Percentiles rank a stretch among this genome's conserved stretches.
Evolutionary conservation across 179 eudicot genomes (phyloP).

Genomic region (Camellia oleifera): DNA sequence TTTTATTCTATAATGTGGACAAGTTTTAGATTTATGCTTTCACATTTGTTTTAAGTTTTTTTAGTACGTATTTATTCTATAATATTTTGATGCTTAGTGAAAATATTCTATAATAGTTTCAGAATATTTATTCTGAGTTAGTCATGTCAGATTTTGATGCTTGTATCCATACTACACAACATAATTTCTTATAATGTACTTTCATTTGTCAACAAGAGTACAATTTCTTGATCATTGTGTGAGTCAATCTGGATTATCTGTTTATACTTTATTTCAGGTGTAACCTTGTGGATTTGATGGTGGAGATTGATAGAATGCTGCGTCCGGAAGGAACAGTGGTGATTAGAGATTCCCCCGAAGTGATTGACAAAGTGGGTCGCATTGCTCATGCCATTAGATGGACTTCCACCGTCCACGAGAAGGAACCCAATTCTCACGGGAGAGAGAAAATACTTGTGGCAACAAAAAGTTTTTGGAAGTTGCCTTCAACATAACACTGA

Average conservation of each 20-base stretch:
- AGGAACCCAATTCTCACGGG: slow-evolving; percentile 69
- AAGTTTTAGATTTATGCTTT: background rate
- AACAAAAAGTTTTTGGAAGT: slow-evolving; percentile 58
- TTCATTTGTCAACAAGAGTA: background rate
- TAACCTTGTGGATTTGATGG: slow-evolving; percentile 73
- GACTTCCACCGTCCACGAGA: slow-evolving; percentile 57
- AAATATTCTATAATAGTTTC: no score
- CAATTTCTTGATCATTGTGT: background rate
- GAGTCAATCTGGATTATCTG: background rate
- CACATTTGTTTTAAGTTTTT: no score
- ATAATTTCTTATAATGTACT: background rate
- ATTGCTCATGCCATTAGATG: slow-evolving; percentile 70
- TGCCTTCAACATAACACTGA: slow-evolving; percentile 35
- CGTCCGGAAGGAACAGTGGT: slow-evolving; percentile 88
- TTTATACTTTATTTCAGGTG: slow-evolving; percentile 45
- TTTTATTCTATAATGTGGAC: background rate
- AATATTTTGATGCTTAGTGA: no score
- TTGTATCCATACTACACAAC: background rate
- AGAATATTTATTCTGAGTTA: background rate
- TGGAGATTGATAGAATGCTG: slow-evolving; percentile 86
- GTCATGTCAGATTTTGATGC: background rate
- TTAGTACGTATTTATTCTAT: no score
- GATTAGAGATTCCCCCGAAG: slow-evolving; percentile 73
- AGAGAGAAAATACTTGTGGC: slow-evolving; percentile 76
- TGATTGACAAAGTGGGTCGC: slow-evolving; percentile 57